Evolutionary conservation across 2,329 filamentous ascomycete species (phyloP), one percentile per base, ranked within the genome.

Genomic region (Xylaria sp.): DNA sequence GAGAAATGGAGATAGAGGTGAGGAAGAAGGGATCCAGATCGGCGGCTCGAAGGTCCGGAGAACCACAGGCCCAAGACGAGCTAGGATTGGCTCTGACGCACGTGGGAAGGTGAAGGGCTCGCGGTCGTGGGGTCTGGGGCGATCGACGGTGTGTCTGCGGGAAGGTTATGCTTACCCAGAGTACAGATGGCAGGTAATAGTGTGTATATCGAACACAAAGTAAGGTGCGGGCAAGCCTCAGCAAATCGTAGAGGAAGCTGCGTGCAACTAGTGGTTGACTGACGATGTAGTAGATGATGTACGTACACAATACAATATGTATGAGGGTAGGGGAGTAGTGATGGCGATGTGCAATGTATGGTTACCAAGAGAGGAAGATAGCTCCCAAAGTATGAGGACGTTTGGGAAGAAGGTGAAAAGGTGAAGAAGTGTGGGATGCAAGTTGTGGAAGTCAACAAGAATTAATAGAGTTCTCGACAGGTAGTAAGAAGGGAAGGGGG

Each of bases 1-100:
- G 72, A 68, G 68, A 72, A 65, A 69, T 64, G 56, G 69, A 72
- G 69, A 34, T 56, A 57, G 50, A 63, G 48, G 30, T 51, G 7
- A 45, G 57, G 45, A 61, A 60, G 61, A 69, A 60, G 63, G 65
- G 56, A 63, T 32, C 14, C 24, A 32, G 57, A 30, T 9, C 27
- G 11, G 6, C 11, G 9, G 61, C 48, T 60, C 39, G 27, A 59
- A 45, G 65, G 47, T 30, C n/a, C 14, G 36, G 36, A 58, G 45
- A 51, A 51, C 32, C 48, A 56, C 59, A 66, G 60, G 69, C 64
- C 24, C 42, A 27, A 47, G 42, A 60, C 45, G n/a, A 50, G 30
- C 57, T 17, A n/a, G 19, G 21, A 19, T 30, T 42, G 39, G 65
- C 39, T 50, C 30, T 14, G 39, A 53, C 32, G 21, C 9, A 2